Evolutionary conservation across 2,329 filamentous ascomycete species (phyloP).

Genomic region (Graphilbum fragrans): DNA sequence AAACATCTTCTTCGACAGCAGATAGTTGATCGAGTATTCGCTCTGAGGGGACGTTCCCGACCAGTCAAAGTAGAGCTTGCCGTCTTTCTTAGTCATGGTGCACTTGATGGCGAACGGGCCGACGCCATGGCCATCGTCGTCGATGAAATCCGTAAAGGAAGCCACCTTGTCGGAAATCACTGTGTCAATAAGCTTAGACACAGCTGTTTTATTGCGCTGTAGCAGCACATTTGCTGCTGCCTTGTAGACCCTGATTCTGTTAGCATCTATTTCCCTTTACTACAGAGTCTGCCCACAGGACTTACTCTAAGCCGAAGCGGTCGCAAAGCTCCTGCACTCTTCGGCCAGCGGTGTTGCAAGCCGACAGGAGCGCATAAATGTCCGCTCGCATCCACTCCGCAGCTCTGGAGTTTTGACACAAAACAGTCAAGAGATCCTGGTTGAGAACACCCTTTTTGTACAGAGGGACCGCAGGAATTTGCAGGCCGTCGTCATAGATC

Average conservation of each 20-base stretch:
- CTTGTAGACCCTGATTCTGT: constrained; percentile 21
- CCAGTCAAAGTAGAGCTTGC: constrained; percentile 34
- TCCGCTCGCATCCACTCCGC: constrained; percentile 36
- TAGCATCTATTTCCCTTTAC: neutral
- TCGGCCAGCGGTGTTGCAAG: constrained; percentile 29
- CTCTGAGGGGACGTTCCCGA: constrained; percentile 33
- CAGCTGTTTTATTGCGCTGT: constrained; percentile 27
- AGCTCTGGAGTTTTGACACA: constrained; percentile 34
- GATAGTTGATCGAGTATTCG: constrained; percentile 33
- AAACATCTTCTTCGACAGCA: constrained; percentile 35
- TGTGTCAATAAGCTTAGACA: constrained; percentile 30
- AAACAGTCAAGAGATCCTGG: constrained; percentile 26
- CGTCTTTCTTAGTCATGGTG: constrained; percentile 29
- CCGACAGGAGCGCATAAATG: constrained; percentile 30
- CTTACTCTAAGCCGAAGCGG: constrained; percentile 25
- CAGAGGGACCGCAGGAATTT: constrained; percentile 35
- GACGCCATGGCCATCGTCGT: constrained; percentile 2
- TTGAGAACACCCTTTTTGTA: constrained; percentile 31
- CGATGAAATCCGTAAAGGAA: constrained; percentile 10
- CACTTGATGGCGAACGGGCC: constrained; percentile 16
- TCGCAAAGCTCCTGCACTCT: constrained; percentile 31
- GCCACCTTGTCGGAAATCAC: constrained; percentile 28
- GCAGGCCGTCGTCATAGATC: constrained; percentile 35
- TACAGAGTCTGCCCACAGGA: neutral
- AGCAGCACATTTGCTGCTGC: constrained; percentile 31